A percentile compares a stretch with the other conserved stretches of the same genome.
These are phyloP conservation scores for Penicillium angulare DNA, from an alignment of 495 filamentous ascomycete species.

Conservation along the genomic window DNA sequence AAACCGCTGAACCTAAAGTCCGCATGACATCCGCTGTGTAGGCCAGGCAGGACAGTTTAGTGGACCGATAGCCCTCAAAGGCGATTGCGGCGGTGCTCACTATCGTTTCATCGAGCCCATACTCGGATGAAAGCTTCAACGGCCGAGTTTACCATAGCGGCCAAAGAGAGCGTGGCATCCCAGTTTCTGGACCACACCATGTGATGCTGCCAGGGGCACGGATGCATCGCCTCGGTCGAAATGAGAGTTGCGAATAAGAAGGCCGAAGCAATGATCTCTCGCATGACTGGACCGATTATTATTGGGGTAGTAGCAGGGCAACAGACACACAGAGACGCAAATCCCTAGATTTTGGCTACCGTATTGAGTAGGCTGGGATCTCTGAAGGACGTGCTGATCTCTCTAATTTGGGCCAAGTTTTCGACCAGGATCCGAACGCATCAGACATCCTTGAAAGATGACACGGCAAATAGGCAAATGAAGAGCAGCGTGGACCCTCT, in stretches of 20 bases:
- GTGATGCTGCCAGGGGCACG: constrained; percentile 18
- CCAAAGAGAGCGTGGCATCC: constrained; percentile 18
- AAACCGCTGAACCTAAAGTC: constrained; percentile 42
- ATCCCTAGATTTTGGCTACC: constrained; percentile 1
- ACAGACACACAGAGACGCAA: no score
- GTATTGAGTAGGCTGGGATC: constrained; percentile 5
- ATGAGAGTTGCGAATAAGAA: constrained; percentile 15
- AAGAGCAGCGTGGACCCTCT: constrained; percentile 25
- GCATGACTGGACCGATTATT: constrained; percentile 16
- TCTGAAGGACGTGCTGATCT: constrained; percentile 24
- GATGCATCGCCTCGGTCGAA: constrained; percentile 9
- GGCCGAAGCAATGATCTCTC: constrained; percentile 12
- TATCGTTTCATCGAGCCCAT: constrained; percentile 20
- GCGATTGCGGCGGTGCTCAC: constrained; percentile 23
- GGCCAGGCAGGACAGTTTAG: constrained; percentile 11
- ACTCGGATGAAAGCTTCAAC: constrained; percentile 11
- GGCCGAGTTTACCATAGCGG: constrained; percentile 20
- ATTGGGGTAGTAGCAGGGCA: no score
- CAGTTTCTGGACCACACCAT: constrained; percentile 14
- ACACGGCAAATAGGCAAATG: constrained; percentile 25
- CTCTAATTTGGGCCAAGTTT: constrained; percentile 3
- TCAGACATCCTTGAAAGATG: constrained; percentile 19
- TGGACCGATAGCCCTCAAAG: constrained; percentile 11
- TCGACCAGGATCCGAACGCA: constrained; percentile 16
- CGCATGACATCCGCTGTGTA: constrained; percentile 35